A percentile compares a stretch with the other conserved stretches of the same genome.
These are phyloP conservation scores for Mycena filopes DNA, from an alignment of 768 basidiomycete genomes.

Conservation along the genomic window DNA sequence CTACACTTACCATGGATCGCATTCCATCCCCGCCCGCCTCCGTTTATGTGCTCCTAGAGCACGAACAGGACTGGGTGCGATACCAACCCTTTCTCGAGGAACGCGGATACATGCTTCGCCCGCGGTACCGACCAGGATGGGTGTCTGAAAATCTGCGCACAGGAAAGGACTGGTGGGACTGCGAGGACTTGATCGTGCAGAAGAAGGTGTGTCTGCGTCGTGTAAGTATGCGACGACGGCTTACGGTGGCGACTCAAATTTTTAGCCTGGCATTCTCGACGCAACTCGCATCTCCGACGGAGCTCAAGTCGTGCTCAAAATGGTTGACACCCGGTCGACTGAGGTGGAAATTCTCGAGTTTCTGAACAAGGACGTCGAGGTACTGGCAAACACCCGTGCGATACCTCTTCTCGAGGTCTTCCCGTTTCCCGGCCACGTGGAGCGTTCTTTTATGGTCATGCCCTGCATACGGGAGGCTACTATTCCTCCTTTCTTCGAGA, in stretches of 20 bases:
- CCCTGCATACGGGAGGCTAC: slow-evolving; percentile 9
- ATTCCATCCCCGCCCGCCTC: too few species aligned
- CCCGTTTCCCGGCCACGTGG: not conserved
- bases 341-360: not conserved
- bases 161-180: not conserved
- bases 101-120: slow-evolving; percentile 1
- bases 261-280: not conserved
- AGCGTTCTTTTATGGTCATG: not conserved
- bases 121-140: slow-evolving; percentile 5
- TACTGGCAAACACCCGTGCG: not conserved
- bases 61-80: not conserved
- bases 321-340: not conserved
- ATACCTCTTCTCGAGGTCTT: not conserved
- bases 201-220: too few species aligned
- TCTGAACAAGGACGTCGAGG: not conserved
- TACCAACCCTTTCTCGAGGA: not conserved
- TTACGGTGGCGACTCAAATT: too few species aligned
- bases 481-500: not conserved
- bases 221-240: too few species aligned
- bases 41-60: too few species aligned
- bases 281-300: slow-evolving; percentile 2
- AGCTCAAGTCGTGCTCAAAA: not conserved
- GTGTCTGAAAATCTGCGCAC: not conserved
- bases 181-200: not conserved
- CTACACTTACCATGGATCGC: too few species aligned